Conservation (phyloP, 2,329 filamentous ascomycete species). For the Diplocarpon rosae region DNA sequence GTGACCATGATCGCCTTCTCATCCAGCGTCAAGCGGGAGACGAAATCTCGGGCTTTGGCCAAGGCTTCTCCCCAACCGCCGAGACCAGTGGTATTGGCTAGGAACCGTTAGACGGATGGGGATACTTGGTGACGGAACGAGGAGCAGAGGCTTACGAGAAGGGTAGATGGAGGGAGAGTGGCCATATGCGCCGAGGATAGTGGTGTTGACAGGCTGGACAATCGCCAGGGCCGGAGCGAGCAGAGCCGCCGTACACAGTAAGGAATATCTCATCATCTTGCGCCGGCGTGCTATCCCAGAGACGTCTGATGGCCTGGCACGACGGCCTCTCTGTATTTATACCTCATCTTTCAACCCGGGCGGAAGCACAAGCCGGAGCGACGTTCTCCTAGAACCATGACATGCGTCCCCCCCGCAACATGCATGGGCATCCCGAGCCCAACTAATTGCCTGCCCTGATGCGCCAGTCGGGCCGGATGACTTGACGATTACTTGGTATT, state of each 20-base stretch:
- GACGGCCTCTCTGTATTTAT: too few species aligned
- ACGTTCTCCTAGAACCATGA: too few species aligned
- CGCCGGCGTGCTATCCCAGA: too few species aligned
- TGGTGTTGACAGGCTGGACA: constrained; percentile 13
- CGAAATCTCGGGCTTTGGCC: constrained; percentile 52
- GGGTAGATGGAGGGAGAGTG: constrained; percentile 10
- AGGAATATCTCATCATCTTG: too few species aligned
- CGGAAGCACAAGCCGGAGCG: too few species aligned
- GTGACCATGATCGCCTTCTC: constrained; percentile 47
- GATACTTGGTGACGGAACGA: background rate
- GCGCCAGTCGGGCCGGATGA: too few species aligned
- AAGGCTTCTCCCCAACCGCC: constrained; percentile 55
- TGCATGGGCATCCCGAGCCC: too few species aligned
- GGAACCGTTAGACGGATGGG: constrained; percentile 21
- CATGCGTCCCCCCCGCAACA: too few species aligned
- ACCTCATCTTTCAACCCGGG: too few species aligned
- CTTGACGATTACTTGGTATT: too few species aligned
- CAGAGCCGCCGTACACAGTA: constrained; percentile 11
- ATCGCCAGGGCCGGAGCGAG: constrained; percentile 13
- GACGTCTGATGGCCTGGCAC: too few species aligned
- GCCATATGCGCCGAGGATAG: constrained; percentile 13
- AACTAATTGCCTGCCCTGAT: too few species aligned
- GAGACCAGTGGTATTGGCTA: constrained; percentile 12
- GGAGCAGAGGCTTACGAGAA: constrained; percentile 18
- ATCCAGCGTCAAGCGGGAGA: constrained; percentile 62